Percentiles rank a stretch among this genome's conserved stretches.
These are phyloP conservation scores for Morella rubra DNA, from an alignment of 306 rosid genomes.

Conservation along the genomic window DNA sequence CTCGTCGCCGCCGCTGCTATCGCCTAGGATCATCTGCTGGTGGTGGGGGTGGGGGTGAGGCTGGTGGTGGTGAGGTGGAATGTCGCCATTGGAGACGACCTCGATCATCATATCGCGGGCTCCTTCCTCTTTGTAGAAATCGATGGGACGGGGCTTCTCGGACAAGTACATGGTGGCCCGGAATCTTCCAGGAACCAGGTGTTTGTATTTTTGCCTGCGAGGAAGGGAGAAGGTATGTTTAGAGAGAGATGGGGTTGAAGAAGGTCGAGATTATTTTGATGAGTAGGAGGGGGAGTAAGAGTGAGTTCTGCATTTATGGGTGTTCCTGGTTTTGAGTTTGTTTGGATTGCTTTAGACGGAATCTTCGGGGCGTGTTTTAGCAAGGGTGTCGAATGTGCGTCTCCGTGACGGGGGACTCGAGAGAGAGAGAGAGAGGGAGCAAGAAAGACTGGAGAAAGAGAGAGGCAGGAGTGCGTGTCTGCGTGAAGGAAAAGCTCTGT, in stretches of 20 bases:
- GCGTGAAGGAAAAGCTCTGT: conserved; percentile 27
- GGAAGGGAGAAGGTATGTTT: neutral
- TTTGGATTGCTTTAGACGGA: conserved; percentile 3
- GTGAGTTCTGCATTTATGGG: neutral
- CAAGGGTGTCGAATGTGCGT: neutral
- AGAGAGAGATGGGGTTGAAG: conserved; percentile 3
- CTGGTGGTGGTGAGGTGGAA: conserved; percentile 29
- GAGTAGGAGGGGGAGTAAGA: conserved; percentile 5
- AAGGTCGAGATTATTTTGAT: neutral
- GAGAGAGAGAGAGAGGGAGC: neutral
- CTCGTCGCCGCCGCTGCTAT: conserved; percentile 71
- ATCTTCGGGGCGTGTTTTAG: no score
- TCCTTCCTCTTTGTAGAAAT: conserved; percentile 65
- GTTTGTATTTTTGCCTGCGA: neutral
- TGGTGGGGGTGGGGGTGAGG: conserved; percentile 33
- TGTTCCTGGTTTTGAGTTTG: neutral
- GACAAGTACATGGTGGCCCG: conserved; percentile 56
- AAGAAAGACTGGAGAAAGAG: neutral
- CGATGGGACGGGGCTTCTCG: conserved; percentile 70
- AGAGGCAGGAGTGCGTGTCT: no score
- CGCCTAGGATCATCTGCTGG: conserved; percentile 64
- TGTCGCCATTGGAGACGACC: conserved; percentile 49
- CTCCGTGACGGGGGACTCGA: neutral
- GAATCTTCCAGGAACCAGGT: neutral
- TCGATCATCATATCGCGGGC: conserved; percentile 74